A percentile compares a stretch with the other conserved stretches of the same genome.
Conservation (phyloP, 1,139 yeast species). For the Lodderomyces theae region DNA sequence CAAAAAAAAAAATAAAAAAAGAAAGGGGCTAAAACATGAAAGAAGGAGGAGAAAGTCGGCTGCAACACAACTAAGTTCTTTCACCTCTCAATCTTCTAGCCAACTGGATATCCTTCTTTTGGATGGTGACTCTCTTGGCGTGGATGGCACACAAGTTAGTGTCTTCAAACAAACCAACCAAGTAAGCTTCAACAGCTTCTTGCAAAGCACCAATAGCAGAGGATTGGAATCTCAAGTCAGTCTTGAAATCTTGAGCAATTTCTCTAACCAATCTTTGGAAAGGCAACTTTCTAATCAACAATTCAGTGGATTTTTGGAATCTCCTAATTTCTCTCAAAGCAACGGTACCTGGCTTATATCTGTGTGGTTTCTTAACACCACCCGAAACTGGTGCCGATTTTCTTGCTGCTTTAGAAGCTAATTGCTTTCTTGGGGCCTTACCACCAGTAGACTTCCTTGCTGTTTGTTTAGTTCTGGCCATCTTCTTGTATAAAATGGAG, state of each 20-base stretch:
- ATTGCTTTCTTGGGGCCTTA: slow-evolving; percentile 54
- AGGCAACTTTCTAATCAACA: slow-evolving; percentile 52
- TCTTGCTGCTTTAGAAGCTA: slow-evolving; percentile 54
- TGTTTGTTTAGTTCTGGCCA: slow-evolving; percentile 56
- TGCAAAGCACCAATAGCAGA: slow-evolving; percentile 54
- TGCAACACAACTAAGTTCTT: slow-evolving; percentile 32
- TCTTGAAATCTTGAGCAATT: slow-evolving; percentile 49
- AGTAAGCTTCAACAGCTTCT: slow-evolving; percentile 54
- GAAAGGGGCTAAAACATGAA: slow-evolving; percentile 1
- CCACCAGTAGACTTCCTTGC: slow-evolving; percentile 57
- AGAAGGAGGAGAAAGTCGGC: too few species aligned
- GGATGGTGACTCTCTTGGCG: slow-evolving; percentile 54
- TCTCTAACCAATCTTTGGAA: slow-evolving; percentile 51
- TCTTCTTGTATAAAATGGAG: slow-evolving; percentile 15
- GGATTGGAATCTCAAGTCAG: slow-evolving; percentile 52
- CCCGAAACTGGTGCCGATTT: slow-evolving; percentile 53
- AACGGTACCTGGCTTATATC: slow-evolving; percentile 57
- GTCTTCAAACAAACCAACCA: slow-evolving; percentile 51
- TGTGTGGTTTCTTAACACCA: slow-evolving; percentile 54
- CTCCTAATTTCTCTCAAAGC: slow-evolving; percentile 56
- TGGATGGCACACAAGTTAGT: slow-evolving; percentile 55
- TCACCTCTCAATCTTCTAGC: slow-evolving; percentile 57
- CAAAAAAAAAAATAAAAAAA: not conserved
- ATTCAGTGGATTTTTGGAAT: slow-evolving; percentile 52
- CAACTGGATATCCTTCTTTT: slow-evolving; percentile 53